Evolutionary conservation across 257 asterid species (phyloP).

Genomic region (Jacaranda copaia): DNA sequence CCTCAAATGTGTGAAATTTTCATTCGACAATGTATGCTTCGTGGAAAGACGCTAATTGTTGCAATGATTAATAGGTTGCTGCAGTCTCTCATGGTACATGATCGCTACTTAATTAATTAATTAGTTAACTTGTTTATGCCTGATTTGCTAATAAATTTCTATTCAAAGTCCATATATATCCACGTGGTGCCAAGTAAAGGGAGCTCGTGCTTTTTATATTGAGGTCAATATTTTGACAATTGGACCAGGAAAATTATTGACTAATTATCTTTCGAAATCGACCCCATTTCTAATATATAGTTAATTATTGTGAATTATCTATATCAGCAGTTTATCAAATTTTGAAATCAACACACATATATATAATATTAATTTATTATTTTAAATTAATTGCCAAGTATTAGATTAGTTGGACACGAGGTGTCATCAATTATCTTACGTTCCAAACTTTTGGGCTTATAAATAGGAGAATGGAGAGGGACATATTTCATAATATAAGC

Average conservation of each 20-base stretch:
- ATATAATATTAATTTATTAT: not conserved
- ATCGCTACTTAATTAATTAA: not conserved
- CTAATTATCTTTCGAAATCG: not conserved
- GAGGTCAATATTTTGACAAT: not conserved
- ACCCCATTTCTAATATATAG: not conserved
- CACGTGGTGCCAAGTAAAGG: slow-evolving; percentile 14
- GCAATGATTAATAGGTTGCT: not conserved
- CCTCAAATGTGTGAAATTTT: slow-evolving; percentile 14
- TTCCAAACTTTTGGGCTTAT: slow-evolving; percentile 37
- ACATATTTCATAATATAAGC: slow-evolving; percentile 9
- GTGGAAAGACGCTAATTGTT: slow-evolving; percentile 15
- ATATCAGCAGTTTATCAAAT: not conserved
- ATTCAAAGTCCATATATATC: not conserved
- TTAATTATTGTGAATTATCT: not conserved
- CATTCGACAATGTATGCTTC: slow-evolving; percentile 16
- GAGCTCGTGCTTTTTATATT: not conserved
- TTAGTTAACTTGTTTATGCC: not conserved
- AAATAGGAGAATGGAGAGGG: slow-evolving; percentile 36
- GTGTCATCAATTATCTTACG: slow-evolving; percentile 20
- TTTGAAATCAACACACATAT: not conserved
- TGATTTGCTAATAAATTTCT: not conserved
- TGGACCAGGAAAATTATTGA: slow-evolving; percentile 7
- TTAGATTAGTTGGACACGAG: not conserved
- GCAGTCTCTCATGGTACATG: not conserved
- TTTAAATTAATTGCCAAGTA: slow-evolving; percentile 19